Evolutionary conservation across 352 stramenopile genomes (phyloP), one percentile per base, ranked within the genome.

Genomic region (Globisporangium cederbergense): DNA sequence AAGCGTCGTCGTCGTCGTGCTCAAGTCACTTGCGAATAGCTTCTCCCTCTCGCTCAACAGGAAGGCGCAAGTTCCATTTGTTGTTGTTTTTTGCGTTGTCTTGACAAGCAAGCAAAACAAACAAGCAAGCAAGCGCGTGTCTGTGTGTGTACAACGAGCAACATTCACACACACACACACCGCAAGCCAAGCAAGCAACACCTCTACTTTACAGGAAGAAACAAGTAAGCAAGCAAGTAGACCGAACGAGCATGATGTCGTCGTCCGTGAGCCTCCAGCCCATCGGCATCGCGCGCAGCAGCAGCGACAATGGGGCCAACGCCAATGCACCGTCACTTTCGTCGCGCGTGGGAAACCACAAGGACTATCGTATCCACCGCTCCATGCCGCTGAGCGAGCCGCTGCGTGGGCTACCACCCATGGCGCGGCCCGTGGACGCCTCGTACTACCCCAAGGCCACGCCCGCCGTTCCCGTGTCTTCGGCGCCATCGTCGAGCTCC

Each of bases 361-460:
- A 67, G 47, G 62, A 67, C 53, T 67, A 67, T 18, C 62, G 62
- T 32, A 67, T 67, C 62, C 40, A 62, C 62, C 62, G 62, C 14
- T 67, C 62, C 6, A 62, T 55, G 62, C 62, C 62, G 53, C 62
- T 67, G 40, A 62, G 53, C 45, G 62, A 67, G 16, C 62, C 62
- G 16, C 53, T 67, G 45, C 62, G 62, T 34, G 62, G 53, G 1
- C 43, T 67, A 14, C 62, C 62, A 30, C 62, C 62, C 5, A 60
- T 67, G 51, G 62, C 62, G 20, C 62, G 62, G 4, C 62, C 62
- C 1, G 62, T 67, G 42, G 62, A 67, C 14, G 62, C 62, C 32
- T 67, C 62, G 20, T 67, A 67, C 62, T 62, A 67, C 62, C 13
- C 62, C 5, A 60, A 42, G 36, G 30, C 50, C 34, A 50, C 32